These are phyloP conservation scores for Thraustochytrium sp. DNA, from an alignment of 352 stramenopile genomes.

Conservation along the genomic window DNA sequence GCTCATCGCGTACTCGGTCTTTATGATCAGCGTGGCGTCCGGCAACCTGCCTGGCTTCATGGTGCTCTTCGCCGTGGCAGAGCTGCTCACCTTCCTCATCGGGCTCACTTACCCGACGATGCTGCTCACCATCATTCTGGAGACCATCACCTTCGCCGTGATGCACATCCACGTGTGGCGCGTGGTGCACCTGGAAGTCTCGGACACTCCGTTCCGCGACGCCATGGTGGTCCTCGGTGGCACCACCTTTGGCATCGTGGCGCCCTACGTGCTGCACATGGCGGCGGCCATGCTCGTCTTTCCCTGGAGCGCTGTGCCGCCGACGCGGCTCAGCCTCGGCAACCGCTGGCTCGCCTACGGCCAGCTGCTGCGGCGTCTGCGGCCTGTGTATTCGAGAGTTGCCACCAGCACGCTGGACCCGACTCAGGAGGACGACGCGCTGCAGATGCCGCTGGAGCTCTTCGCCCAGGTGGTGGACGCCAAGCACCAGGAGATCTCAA, in stretches of 20 bases:
- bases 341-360: not conserved
- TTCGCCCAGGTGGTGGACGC: not conserved
- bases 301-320: not conserved
- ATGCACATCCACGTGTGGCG: not conserved
- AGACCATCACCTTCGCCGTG: not conserved
- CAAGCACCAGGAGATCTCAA: not conserved
- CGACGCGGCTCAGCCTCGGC: not conserved
- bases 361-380: not conserved
- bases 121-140: not conserved
- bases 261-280: not conserved
- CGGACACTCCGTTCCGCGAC: not conserved
- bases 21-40: not conserved
- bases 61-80: not conserved
- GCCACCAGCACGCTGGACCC: not conserved
- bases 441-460: not conserved
- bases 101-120: not conserved
- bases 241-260: not conserved
- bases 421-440: not conserved
- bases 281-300: not conserved
- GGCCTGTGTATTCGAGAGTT: not conserved
- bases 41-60: not conserved
- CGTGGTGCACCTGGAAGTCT: not conserved
- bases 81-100: not conserved
- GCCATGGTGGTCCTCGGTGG: not conserved
- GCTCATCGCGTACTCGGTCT: not conserved